A percentile compares a stretch with the other conserved stretches of the same genome.
These are phyloP conservation scores for Rhizopus microsporus DNA, from an alignment of 371 early-diverging fungal species.

Conservation along the genomic window DNA sequence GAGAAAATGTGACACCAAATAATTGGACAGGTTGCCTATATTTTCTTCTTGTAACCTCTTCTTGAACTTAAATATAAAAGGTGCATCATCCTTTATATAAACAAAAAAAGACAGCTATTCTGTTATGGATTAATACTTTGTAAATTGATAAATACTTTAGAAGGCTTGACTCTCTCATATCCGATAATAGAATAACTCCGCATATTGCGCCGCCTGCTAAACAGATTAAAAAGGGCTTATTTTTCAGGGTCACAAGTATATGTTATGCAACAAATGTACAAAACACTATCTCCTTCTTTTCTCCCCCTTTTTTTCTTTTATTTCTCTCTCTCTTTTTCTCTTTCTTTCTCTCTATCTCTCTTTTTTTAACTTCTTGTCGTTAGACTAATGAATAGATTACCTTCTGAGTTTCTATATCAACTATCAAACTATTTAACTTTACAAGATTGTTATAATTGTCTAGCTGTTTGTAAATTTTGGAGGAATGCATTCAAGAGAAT, in stretches of 20 bases:
- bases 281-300: neutral
- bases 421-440: slow-evolving; percentile 10
- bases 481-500: slow-evolving; percentile 12
- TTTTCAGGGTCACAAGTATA: neutral
- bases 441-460: slow-evolving; percentile 7
- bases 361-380: neutral
- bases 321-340: neutral
- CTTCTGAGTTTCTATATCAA: slow-evolving; percentile 16
- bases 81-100: no score
- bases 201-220: no score
- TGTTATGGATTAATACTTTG: no score
- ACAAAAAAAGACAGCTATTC: no score
- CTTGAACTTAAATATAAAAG: no score
- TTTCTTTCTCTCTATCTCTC: neutral
- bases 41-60: no score
- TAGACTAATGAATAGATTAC: slow-evolving; percentile 1
- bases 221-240: neutral
- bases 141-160: no score
- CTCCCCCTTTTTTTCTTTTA: neutral
- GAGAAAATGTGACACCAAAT: no score
- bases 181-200: no score
- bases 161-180: no score
- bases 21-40: no score
- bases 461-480: slow-evolving; percentile 16
- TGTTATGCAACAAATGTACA: neutral